Conservation (phyloP, 129 eudicot species). For the Rutidosis leptorrhynchoides region DNA sequence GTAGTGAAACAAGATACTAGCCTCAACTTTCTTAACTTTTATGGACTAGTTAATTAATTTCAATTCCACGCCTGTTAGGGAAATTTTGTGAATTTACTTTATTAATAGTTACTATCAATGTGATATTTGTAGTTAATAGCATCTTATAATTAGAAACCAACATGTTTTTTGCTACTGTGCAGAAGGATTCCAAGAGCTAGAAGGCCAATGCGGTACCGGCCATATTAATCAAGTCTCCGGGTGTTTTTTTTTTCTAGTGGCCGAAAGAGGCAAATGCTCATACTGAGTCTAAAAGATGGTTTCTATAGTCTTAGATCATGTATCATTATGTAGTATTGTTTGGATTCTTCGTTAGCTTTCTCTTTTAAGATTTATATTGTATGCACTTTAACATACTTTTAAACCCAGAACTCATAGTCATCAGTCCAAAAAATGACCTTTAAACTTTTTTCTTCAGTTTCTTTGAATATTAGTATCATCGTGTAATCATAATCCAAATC, state of each 20-base stretch:
- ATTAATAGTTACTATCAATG: not conserved
- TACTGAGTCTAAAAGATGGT: slow-evolving; percentile 25
- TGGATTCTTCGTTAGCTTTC: slow-evolving; percentile 25
- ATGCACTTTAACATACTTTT: slow-evolving; percentile 31
- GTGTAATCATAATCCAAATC: too few species aligned
- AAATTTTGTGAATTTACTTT: not conserved
- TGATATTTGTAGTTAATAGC: slow-evolving; percentile 8
- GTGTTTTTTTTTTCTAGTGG: slow-evolving; percentile 24
- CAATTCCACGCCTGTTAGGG: not conserved
- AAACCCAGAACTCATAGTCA: slow-evolving; percentile 12
- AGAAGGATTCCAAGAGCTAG: slow-evolving; percentile 75
- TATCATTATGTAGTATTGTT: slow-evolving; percentile 38
- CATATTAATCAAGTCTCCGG: slow-evolving; percentile 34
- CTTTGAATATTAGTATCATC: too few species aligned
- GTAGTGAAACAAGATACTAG: not conserved
- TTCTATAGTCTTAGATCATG: slow-evolving; percentile 35
- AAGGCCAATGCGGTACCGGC: slow-evolving; percentile 68
- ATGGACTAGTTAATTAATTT: not conserved
- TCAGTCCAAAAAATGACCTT: not conserved
- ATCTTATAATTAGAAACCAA: slow-evolving; percentile 15
- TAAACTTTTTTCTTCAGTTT: not conserved
- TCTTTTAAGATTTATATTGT: slow-evolving; percentile 16
- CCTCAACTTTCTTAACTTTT: not conserved
- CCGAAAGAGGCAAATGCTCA: slow-evolving; percentile 20
- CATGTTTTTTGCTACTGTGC: slow-evolving; percentile 29